Conservation (phyloP, 1,284 basidiomycete genomes). For the Moesziomyces sp. region DNA sequence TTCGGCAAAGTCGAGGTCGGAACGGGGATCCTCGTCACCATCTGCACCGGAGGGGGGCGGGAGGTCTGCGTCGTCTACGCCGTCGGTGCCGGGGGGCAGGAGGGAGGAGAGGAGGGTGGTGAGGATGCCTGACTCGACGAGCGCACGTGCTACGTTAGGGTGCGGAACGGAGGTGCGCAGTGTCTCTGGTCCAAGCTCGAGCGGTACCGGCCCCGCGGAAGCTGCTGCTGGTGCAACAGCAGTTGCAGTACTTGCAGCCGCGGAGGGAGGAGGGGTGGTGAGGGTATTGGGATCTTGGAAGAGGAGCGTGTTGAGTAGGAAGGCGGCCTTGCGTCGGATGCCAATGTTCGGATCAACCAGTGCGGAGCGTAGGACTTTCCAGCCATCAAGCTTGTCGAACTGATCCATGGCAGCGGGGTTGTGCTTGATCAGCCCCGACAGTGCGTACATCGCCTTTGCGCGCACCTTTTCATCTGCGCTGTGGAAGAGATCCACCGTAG, state of each 20-base stretch:
- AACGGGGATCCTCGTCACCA: constrained; percentile 73
- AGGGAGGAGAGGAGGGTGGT: constrained; percentile 59
- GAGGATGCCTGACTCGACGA: constrained; percentile 55
- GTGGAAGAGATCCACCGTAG: constrained; percentile 70
- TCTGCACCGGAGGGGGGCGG: constrained; percentile 74
- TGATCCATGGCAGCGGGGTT: constrained; percentile 76
- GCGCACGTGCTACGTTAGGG: constrained; percentile 59
- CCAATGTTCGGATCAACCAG: constrained; percentile 80
- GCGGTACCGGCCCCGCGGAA: constrained; percentile 39
- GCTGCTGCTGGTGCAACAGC: constrained; percentile 18
- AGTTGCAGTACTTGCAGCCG: constrained; percentile 64
- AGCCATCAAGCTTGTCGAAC: constrained; percentile 76
- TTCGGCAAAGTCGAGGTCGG: constrained; percentile 83
- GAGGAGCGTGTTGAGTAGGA: constrained; percentile 83
- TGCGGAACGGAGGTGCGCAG: constrained; percentile 43
- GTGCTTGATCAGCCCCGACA: constrained; percentile 87
- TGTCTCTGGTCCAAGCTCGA: constrained; percentile 65
- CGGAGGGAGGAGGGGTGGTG: constrained; percentile 69
- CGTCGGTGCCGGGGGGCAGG: constrained; percentile 24
- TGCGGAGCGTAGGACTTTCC: constrained; percentile 75
- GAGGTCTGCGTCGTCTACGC: constrained; percentile 33
- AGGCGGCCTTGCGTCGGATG: constrained; percentile 84
- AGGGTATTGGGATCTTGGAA: constrained; percentile 70
- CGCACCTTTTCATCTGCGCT: constrained; percentile 70
- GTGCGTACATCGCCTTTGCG: constrained; percentile 84